These are phyloP conservation scores for Lachancea fermentati DNA, from an alignment of 805 yeast species.

Conservation along the genomic window DNA sequence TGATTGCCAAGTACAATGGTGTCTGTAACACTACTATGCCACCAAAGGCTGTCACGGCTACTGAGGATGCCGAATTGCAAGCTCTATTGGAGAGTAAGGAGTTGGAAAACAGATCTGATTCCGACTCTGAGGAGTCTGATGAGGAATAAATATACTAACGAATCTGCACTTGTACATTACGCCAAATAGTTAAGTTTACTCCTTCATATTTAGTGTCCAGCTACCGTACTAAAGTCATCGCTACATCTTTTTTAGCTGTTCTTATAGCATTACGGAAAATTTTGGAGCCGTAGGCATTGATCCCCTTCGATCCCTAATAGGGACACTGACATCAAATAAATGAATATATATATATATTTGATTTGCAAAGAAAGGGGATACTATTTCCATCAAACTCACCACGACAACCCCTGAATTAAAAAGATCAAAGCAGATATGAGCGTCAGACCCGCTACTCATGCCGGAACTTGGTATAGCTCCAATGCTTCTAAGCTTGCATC, in stretches of 20 bases:
- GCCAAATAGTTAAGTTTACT: neutral
- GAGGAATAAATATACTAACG: slow-evolving; percentile 29
- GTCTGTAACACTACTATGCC: slow-evolving; percentile 91
- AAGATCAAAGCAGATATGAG: slow-evolving; percentile 6
- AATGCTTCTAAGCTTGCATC: slow-evolving; percentile 37
- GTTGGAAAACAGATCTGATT: slow-evolving; percentile 78
- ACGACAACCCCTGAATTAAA: neutral
- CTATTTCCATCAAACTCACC: neutral
- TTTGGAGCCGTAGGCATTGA: neutral
- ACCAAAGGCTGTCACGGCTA: slow-evolving; percentile 97
- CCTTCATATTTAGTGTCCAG: neutral
- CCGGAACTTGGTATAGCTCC: slow-evolving; percentile 84
- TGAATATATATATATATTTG: no score
- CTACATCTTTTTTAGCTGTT: neutral
- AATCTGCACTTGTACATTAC: neutral
- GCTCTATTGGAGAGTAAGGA: slow-evolving; percentile 92
- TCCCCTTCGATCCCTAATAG: neutral
- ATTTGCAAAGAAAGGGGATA: neutral
- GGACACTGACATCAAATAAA: neutral
- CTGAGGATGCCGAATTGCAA: slow-evolving; percentile 96
- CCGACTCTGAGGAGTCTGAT: slow-evolving; percentile 56
- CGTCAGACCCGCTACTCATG: slow-evolving; percentile 69
- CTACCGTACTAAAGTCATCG: neutral
- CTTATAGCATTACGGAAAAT: neutral
- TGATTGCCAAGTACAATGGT: slow-evolving; percentile 74